These are phyloP conservation scores for Cyberlindnera saturnus DNA, from an alignment of 805 yeast species.

Conservation along the genomic window DNA sequence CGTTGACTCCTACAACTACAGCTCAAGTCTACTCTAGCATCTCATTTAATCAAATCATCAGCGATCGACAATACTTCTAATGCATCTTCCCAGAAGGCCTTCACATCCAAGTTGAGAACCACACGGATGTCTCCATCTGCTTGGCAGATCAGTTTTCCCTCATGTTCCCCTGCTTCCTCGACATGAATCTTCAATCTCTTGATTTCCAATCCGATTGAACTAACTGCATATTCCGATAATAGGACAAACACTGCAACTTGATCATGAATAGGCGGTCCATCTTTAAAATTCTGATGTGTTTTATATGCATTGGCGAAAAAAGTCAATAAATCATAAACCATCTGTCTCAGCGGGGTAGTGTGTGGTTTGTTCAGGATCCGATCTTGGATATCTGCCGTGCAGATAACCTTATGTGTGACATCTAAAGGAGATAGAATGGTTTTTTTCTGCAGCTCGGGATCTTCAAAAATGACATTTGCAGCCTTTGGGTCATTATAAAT, in stretches of 20 bases:
- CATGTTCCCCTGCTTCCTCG: constrained; percentile 23
- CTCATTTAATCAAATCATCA: not conserved
- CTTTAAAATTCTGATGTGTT: constrained; percentile 31
- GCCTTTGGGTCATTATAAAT: constrained; percentile 73
- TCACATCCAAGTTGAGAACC: constrained; percentile 32
- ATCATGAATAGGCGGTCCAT: constrained; percentile 79
- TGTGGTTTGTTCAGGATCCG: constrained; percentile 31
- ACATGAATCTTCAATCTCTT: constrained; percentile 10
- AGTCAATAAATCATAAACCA: constrained; percentile 48
- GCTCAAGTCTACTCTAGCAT: too few species aligned
- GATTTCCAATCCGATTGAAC: constrained; percentile 3
- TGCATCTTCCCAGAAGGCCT: constrained; percentile 40
- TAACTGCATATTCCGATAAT: constrained; percentile 28
- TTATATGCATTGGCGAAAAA: constrained; percentile 43
- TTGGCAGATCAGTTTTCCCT: constrained; percentile 17
- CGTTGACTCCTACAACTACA: too few species aligned
- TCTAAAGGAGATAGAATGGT: constrained; percentile 59
- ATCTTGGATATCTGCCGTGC: constrained; percentile 36
- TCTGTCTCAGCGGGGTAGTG: constrained; percentile 39
- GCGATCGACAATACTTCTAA: constrained; percentile 10
- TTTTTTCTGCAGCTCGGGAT: constrained; percentile 37
- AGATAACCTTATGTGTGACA: constrained; percentile 60
- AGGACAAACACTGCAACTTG: constrained; percentile 64
- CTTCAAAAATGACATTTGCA: constrained; percentile 49
- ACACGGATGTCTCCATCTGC: constrained; percentile 23